Percentiles rank a stretch among this genome's conserved stretches.
Conservation (phyloP, 768 basidiomycete genomes). For the Leccinum rimulosum region DNA sequence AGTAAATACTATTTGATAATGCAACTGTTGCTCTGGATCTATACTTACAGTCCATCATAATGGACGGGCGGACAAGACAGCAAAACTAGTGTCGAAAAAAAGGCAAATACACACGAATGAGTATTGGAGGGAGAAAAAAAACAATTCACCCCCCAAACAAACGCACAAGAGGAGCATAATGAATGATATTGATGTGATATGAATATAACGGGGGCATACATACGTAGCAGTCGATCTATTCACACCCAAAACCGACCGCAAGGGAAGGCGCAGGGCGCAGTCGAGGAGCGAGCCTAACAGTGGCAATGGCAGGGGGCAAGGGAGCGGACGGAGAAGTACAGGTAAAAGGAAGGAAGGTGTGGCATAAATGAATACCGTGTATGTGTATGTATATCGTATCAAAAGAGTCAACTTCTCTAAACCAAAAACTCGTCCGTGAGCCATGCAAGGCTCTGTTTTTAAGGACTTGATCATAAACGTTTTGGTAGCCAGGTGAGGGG, state of each 20-base stretch:
- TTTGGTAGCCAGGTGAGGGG: background rate
- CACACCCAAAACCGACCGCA: background rate
- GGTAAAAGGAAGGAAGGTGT: background rate
- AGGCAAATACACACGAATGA: background rate
- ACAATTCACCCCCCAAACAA: background rate
- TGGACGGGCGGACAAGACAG: too few species aligned
- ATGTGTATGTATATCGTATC: background rate
- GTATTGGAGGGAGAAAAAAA: background rate
- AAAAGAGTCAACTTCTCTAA: background rate
- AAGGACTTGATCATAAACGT: constrained; percentile 3
- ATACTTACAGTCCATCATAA: background rate
- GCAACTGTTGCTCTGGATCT: background rate
- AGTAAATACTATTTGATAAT: too few species aligned
- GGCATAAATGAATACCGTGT: background rate
- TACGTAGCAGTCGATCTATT: background rate
- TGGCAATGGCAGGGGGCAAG: too few species aligned
- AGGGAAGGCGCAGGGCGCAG: background rate
- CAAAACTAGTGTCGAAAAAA: background rate
- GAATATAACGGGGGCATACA: background rate
- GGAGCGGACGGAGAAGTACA: background rate
- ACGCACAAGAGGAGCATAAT: background rate
- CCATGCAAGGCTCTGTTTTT: background rate
- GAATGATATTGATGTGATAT: background rate
- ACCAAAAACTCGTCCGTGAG: background rate
- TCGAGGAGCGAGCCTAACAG: background rate